These are phyloP conservation scores for Quercus engelmannii DNA, from an alignment of 306 rosid genomes.

Conservation along the genomic window DNA sequence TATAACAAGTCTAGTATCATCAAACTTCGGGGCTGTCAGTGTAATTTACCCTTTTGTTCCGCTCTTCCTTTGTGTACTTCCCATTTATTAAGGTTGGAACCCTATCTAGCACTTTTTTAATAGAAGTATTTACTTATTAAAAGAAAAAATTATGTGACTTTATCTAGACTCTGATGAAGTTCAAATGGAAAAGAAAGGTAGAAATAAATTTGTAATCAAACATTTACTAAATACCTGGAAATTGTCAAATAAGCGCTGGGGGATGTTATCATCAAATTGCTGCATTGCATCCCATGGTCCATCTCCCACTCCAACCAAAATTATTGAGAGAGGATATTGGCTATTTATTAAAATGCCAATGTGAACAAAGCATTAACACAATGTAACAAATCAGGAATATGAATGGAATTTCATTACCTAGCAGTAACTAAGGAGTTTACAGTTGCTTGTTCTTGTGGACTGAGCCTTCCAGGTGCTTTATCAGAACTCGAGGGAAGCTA, in stretches of 20 bases:
- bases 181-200: not conserved
- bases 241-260: slow-evolving; percentile 83
- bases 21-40: no score
- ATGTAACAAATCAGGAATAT: slow-evolving; percentile 1
- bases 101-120: no score
- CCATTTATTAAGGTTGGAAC: no score
- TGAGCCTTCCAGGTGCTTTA: slow-evolving; percentile 52
- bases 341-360: slow-evolving; percentile 37
- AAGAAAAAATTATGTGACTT: not conserved
- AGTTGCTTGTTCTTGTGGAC: slow-evolving; percentile 86
- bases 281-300: slow-evolving; percentile 98
- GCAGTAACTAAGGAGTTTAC: slow-evolving; percentile 71
- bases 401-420: slow-evolving; percentile 53
- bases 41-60: no score
- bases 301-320: slow-evolving; percentile 96
- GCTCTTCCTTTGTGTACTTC: no score
- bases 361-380: slow-evolving; percentile 23
- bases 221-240: slow-evolving; percentile 66
- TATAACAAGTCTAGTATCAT: no score
- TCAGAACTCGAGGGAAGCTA: slow-evolving; percentile 80
- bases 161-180: not conserved
- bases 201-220: not conserved
- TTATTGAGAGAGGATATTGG: slow-evolving; percentile 78
- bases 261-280: slow-evolving; percentile 79
- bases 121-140: no score